Evolutionary conservation across 2,329 filamentous ascomycete genomes (phyloP).

Genomic region (Cladophialophora psammophila): DNA sequence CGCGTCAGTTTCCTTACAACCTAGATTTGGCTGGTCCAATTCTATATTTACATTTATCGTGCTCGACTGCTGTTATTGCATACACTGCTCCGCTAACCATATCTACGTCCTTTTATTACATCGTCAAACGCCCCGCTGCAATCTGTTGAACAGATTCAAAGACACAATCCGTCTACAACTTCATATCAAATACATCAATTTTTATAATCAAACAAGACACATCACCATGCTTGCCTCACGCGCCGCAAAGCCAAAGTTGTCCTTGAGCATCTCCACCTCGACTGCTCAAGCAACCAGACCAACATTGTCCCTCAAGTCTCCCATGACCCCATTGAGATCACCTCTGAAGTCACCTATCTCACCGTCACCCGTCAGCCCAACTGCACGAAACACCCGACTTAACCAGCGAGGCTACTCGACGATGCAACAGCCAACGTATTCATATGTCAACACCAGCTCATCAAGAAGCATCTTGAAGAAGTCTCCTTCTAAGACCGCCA

Average conservation of each 20-base stretch:
- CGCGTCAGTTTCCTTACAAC: conserved; percentile 42
- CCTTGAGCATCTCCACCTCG: conserved; percentile 53
- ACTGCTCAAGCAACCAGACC: conserved; percentile 45
- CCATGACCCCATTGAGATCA: conserved; percentile 48
- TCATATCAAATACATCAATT: conserved; percentile 11
- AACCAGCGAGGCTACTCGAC: conserved; percentile 51
- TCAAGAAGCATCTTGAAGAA: conserved; percentile 60
- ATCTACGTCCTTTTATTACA: conserved; percentile 20
- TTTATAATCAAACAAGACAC: conserved; percentile 13
- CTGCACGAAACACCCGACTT: conserved; percentile 48
- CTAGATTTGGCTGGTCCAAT: conserved; percentile 55
- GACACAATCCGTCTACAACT: conserved; percentile 5
- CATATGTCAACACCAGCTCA: conserved; percentile 54
- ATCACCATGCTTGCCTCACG: conserved; percentile 51
- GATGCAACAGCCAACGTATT: conserved; percentile 49
- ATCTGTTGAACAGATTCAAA: conserved; percentile 6
- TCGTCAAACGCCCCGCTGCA: not conserved
- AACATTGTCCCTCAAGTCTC: conserved; percentile 54
- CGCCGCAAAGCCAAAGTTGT: conserved; percentile 55
- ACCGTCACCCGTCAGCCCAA: conserved; percentile 52
- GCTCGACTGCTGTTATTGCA: conserved; percentile 41
- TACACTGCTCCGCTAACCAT: conserved; percentile 9
- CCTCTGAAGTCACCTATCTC: conserved; percentile 55
- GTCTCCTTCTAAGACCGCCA: conserved; percentile 37
- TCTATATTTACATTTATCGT: conserved; percentile 40